Evolutionary conservation across 176 grass and related monocot species (phyloP).

Genomic region (Oryza punctata): DNA sequence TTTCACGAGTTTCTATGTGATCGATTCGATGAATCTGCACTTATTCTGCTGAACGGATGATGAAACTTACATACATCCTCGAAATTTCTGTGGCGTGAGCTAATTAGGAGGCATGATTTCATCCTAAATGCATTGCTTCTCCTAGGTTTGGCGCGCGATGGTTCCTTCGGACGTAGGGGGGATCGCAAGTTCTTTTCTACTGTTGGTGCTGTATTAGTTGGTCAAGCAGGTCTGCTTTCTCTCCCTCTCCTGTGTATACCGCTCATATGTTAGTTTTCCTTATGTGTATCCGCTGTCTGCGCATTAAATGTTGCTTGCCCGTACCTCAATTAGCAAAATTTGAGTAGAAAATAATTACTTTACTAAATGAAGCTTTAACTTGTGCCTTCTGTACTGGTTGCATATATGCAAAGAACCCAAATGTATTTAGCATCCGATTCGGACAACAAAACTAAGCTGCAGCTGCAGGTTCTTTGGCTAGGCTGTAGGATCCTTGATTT

Average conservation of each 20-base stretch:
- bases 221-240: conserved; percentile 48
- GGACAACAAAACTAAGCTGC: not conserved
- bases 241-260: not conserved
- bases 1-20: not conserved
- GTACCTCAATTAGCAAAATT: not conserved
- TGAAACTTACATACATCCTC: not conserved
- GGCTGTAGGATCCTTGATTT: not conserved
- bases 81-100: not conserved
- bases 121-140: not conserved
- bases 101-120: not conserved
- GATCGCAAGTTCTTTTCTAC: conserved; percentile 28
- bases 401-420: not conserved
- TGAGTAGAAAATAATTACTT: not conserved
- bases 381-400: not conserved
- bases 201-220: conserved; percentile 49
- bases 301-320: not conserved
- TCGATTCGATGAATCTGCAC: not conserved
- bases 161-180: conserved; percentile 24
- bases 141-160: conserved; percentile 33
- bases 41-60: not conserved
- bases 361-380: not conserved
- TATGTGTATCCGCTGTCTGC: not conserved
- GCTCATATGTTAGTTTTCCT: not conserved
- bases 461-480: not conserved
- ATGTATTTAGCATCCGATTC: not conserved